These are phyloP conservation scores for Macadamia integrifolia DNA, from an alignment of 164 flowering plant species.

Conservation along the genomic window DNA sequence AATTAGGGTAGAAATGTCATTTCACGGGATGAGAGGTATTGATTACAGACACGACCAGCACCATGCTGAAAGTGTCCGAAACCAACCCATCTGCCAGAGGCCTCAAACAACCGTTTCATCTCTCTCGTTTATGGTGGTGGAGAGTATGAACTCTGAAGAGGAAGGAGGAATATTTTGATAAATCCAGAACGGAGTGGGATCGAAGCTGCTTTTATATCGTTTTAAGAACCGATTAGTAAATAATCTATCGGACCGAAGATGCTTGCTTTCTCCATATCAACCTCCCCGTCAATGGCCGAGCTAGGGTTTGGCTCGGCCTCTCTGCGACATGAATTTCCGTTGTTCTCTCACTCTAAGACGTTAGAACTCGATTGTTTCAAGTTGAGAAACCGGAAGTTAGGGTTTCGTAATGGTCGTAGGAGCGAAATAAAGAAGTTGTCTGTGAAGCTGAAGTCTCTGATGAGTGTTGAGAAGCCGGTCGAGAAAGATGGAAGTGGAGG, in stretches of 20 bases:
- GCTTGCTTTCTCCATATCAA: not conserved
- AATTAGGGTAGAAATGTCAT: no score
- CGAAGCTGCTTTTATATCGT: no score
- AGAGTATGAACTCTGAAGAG: no score
- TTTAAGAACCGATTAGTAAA: no score
- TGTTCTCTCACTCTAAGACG: conserved; percentile 1
- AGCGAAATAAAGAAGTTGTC: conserved; percentile 7
- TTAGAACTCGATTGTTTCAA: conserved; percentile 1
- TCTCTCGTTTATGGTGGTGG: no score
- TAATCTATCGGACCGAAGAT: not conserved
- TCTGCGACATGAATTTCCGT: not conserved
- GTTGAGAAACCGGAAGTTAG: not conserved
- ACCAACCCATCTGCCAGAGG: no score
- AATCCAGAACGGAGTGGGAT: no score
- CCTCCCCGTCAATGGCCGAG: conserved; percentile 9
- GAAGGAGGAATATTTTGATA: no score
- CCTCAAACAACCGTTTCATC: no score
- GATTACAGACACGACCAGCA: no score
- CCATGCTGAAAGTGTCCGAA: no score
- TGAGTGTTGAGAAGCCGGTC: conserved; percentile 34
- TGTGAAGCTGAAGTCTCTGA: conserved; percentile 23
- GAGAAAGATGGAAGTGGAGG: conserved; percentile 23
- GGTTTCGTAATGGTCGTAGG: conserved; percentile 1
- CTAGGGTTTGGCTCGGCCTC: conserved; percentile 4
- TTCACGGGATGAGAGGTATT: no score